Base-by-base conservation (phyloP, 2,329 filamentous ascomycete species). In the Aotearoamyces nothofagi region DNA sequence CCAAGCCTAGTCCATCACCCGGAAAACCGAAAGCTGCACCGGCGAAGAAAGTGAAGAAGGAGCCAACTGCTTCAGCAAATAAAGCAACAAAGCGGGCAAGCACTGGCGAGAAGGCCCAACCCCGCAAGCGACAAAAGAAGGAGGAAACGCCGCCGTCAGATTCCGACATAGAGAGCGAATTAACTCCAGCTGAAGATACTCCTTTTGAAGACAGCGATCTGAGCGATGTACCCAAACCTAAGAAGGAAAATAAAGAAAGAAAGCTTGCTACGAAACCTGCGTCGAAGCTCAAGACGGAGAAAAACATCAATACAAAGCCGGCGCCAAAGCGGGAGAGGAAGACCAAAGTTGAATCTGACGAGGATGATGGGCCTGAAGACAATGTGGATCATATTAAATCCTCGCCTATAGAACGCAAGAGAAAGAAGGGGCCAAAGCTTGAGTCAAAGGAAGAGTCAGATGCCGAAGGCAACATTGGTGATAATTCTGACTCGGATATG, bases 191-290 rank as follows among this genome's bases (percentile, higher is more conserved):
- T 19, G 36, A 39, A 13, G 27, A 22, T 20, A 33, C 30, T 9
- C 31, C 16, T 16, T 38, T 32, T 14, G 30, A 15, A 9, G 37
- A 35, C 23, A 40, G 37, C 4, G 38, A 43, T 24, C 20, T 9
- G 10, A 40, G 33, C 27, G 33, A 37, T 17, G 27, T 31, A 9
- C 40, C 38, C 8, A 42, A 35, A 17, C 12, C 32, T 11, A 56
- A 53, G 34, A 67, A 72, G 49, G 72, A 70, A 61, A 58, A 69
- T n/a, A n/a, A n/a, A n/a, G n/a, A n/a, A n/a, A n/a, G n/a, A n/a
- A n/a, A n/a, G n/a, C n/a, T n/a, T n/a, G n/a, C n/a, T n/a, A n/a
- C n/a, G 41, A 69, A 62, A 52, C 68, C 68, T 9, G 55, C 63
- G 4, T 72, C 72, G 40, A 66, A 59, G 47, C 65, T 27, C 10